Percentiles rank a stretch among this genome's conserved stretches.
phyloP scores from a whole-genome alignment of 2,329 filamentous ascomycete genomes.

The Nakataea oryzae region DNA sequence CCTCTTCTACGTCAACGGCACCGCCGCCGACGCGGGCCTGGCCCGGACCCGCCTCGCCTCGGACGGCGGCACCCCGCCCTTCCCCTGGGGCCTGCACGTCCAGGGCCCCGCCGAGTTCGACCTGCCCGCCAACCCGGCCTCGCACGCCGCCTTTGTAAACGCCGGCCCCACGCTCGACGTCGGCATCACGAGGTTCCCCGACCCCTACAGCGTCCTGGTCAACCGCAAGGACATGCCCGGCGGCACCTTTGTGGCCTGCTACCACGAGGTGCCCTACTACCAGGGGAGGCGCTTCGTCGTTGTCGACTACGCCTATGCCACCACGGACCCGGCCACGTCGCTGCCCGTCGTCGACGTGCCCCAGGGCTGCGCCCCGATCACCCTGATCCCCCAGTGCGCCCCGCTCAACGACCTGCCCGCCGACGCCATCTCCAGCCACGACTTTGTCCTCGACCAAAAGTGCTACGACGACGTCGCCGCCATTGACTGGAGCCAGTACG shows the following conservation, averaged over 20 bases:
- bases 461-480: slow-evolving; percentile 29
- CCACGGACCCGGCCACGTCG: slow-evolving; percentile 5
- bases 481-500: slow-evolving; percentile 1
- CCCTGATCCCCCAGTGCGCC: slow-evolving; percentile 32
- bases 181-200: slow-evolving; percentile 21
- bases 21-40: slow-evolving; percentile 21
- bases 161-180: slow-evolving; percentile 24
- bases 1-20: slow-evolving; percentile 40
- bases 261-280: slow-evolving; percentile 30
- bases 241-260: slow-evolving; percentile 30
- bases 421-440: slow-evolving; percentile 25
- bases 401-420: slow-evolving; percentile 22
- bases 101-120: slow-evolving; percentile 10
- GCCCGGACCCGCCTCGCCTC: slow-evolving; percentile 24
- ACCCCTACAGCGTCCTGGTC: slow-evolving; percentile 20
- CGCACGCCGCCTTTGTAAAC: slow-evolving; percentile 21
- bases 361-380: slow-evolving; percentile 28
- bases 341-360: slow-evolving; percentile 17
- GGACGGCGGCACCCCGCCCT: slow-evolving; percentile 27
- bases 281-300: slow-evolving; percentile 21
- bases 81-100: slow-evolving; percentile 25
- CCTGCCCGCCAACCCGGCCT: slow-evolving; percentile 10
- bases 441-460: slow-evolving; percentile 22
- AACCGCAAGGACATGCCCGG: slow-evolving; percentile 12
- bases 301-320: slow-evolving; percentile 24